Evolutionary conservation across 2,329 filamentous ascomycete genomes (phyloP), one percentile per base, ranked within the genome.

Genomic region (Alternaria viburni): DNA sequence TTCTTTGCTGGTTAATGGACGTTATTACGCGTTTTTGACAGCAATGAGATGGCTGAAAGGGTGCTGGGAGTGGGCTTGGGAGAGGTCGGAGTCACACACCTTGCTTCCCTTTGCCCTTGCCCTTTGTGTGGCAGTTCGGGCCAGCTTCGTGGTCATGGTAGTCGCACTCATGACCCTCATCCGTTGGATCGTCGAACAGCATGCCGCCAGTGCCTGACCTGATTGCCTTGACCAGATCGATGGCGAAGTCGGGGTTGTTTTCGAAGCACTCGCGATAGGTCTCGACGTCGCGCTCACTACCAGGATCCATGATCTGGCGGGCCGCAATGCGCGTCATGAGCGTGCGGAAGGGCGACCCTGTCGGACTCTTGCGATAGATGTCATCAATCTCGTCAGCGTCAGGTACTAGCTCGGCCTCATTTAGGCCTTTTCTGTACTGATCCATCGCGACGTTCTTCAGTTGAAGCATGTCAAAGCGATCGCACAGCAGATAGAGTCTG

Each of bases 301-400:
- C 83, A 0, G 85, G 85, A 66, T 86, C 85, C 85, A 87, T 87
- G 64, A 87, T 85, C 74, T 87, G 85, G 25, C 85, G 78, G 5
- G 85, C 85, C n/a, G 85, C 85, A 51, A 87, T 87, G 64, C 81
- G 79, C 57, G 83, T 82, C 81, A 86, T 84, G 19, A 87, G 77
- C 28, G 73, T 78, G 36, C 84, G 79, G 70, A 86, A 86, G 1
- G 84, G 83, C 57, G 83, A 85, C 5, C 73, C 77, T 3, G 67
- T 55, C 4, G 82, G 80, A 30, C 81, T 83, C 54, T 78, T 77
- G 54, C 83, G 81, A 72, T 87, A 87, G 21, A 87, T 85, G 8
- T 84, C 82, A 63, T 84, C 82, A 66, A 86, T 85, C 74, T 87
- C 85, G 36, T 86, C 83, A 10, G 85, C 80, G 64, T 86, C 85